These are phyloP conservation scores for Pseudogymnoascus sp. DNA, from an alignment of 2,329 filamentous ascomycete species.

Conservation along the genomic window DNA sequence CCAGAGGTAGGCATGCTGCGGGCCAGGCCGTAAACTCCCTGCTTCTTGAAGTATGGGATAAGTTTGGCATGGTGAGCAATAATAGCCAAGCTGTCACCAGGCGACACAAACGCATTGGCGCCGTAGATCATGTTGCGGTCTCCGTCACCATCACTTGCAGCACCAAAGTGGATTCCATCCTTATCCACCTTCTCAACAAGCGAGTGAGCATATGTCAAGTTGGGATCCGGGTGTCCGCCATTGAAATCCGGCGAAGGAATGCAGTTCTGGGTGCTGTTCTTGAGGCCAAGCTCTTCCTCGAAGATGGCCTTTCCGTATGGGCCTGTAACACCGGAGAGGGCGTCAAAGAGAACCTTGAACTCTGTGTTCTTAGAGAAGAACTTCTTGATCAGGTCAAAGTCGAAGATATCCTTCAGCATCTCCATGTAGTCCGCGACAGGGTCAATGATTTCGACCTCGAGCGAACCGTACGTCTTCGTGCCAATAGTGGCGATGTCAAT, in stretches of 20 bases:
- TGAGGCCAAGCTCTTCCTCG: constrained; percentile 81
- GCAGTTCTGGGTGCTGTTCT: constrained; percentile 79
- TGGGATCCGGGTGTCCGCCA: constrained; percentile 94
- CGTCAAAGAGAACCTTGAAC: constrained; percentile 97
- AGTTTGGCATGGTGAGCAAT: constrained; percentile 94
- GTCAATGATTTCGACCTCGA: constrained; percentile 94
- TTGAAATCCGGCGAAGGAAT: constrained; percentile 89
- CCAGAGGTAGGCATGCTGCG: constrained; percentile 97
- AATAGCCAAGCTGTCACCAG: constrained; percentile 93
- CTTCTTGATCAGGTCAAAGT: constrained; percentile 90
- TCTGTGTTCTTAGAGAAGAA: constrained; percentile 82
- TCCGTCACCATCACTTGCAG: constrained; percentile 91
- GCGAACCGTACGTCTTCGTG: constrained; percentile 69
- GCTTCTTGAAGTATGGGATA: constrained; percentile 97
- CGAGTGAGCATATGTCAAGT: constrained; percentile 92
- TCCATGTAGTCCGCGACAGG: constrained; percentile 84
- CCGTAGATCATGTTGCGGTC: constrained; percentile 99
- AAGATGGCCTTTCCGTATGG: constrained; percentile 95
- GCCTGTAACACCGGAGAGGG: constrained; percentile 87
- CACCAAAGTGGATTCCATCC: constrained; percentile 87
- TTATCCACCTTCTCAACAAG: constrained; percentile 91
- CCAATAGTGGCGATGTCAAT: constrained; percentile 79
- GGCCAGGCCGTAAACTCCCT: constrained; percentile 90
- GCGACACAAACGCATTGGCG: constrained; percentile 90
- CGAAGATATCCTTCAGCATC: constrained; percentile 98